phyloP scores from a whole-genome alignment of 75 land plant species.

The Gnetum montanum region DNA sequence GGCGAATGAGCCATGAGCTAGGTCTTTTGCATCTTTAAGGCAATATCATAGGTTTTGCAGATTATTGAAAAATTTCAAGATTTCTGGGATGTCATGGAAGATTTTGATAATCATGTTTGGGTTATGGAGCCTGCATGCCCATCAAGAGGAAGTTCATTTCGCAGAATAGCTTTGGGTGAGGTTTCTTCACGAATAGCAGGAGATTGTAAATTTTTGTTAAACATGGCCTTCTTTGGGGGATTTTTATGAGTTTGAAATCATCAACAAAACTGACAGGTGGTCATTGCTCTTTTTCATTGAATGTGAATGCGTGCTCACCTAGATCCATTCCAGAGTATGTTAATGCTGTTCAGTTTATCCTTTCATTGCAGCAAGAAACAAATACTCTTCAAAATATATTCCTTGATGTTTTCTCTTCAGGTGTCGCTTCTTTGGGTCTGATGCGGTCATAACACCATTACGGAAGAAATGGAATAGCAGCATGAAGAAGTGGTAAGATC shows the following conservation, averaged over 20 bases:
- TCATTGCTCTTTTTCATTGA: constrained; percentile 44
- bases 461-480: constrained; percentile 22
- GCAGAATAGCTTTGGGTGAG: constrained; percentile 41
- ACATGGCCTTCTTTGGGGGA: neutral
- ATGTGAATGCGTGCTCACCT: constrained; percentile 31
- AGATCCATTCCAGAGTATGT: constrained; percentile 44
- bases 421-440: constrained; percentile 43
- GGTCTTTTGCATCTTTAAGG: neutral
- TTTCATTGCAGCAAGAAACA: no score
- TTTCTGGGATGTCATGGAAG: constrained; percentile 48
- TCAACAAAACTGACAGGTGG: constrained; percentile 19
- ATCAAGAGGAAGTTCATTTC: constrained; percentile 32
- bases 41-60: constrained; percentile 7
- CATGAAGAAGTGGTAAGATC: constrained; percentile 23
- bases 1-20: no score
- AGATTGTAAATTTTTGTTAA: neutral
- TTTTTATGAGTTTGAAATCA: no score
- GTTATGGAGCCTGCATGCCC: constrained; percentile 46
- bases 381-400: constrained; percentile 25
- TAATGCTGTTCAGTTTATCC: no score
- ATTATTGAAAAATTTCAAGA: constrained; percentile 28
- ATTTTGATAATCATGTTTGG: constrained; percentile 40
- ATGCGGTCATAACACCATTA: constrained; percentile 19
- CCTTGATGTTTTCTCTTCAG: constrained; percentile 32
- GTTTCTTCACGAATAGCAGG: neutral